phyloP scores from a whole-genome alignment of 2,329 filamentous ascomycete genomes.

The Fusarium sp. region DNA sequence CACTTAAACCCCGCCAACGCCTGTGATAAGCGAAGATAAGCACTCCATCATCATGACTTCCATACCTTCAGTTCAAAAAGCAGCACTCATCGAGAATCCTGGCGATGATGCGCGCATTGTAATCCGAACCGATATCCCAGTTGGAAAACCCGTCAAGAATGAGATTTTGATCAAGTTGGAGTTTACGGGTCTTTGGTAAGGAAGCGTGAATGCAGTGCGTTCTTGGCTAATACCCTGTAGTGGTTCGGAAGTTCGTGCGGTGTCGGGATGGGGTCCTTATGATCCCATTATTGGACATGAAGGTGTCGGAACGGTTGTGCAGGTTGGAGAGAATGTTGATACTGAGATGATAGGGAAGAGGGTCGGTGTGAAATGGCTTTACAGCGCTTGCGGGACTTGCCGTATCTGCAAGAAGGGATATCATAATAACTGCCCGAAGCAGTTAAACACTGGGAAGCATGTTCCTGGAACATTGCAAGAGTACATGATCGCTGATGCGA shows the following conservation, averaged over 20 bases:
- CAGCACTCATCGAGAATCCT: conserved; percentile 30
- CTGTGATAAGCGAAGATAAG: not conserved
- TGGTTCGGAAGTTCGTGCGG: conserved; percentile 47
- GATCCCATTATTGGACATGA: conserved; percentile 47
- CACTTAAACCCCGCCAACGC: not conserved
- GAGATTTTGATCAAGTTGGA: conserved; percentile 36
- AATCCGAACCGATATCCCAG: conserved; percentile 8
- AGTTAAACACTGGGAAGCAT: conserved; percentile 55
- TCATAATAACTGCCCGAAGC: conserved; percentile 54
- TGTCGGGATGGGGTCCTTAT: conserved; percentile 47
- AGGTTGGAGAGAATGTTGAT: conserved; percentile 45
- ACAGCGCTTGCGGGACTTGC: conserved; percentile 54
- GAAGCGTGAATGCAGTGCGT: fast-evolving
- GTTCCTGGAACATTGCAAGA: conserved; percentile 49
- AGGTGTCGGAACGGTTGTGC: conserved; percentile 47
- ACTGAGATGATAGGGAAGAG: conserved; percentile 47
- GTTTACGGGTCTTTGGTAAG: conserved; percentile 40
- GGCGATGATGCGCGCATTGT: conserved; percentile 11
- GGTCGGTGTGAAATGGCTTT: conserved; percentile 59
- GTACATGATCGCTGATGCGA: conserved; percentile 46
- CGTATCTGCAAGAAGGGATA: conserved; percentile 50
- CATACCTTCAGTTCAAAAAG: conserved; percentile 15
- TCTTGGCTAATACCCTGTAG: conserved; percentile 13
- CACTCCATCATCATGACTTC: conserved; percentile 6
- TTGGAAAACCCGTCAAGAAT: not conserved